A percentile compares a stretch with the other conserved stretches of the same genome.
These are phyloP conservation scores for Syzygium jambos DNA, from an alignment of 345 rosid species.

Conservation along the genomic window DNA sequence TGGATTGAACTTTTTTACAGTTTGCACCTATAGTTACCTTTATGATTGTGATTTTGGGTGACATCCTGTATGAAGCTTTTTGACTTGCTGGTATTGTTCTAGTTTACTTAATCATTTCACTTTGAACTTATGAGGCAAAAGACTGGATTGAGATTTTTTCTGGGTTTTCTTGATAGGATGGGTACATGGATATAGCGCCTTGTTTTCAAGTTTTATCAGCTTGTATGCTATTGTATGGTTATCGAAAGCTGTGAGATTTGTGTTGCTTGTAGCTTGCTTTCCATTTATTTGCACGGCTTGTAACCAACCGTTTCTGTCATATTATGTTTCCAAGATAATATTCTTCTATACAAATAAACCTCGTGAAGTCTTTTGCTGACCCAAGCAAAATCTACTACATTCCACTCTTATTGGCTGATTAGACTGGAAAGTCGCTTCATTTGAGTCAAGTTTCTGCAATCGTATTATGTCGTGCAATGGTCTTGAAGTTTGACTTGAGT, in stretches of 20 bases:
- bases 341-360: neutral
- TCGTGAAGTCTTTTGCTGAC: neutral
- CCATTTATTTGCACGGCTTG: neutral
- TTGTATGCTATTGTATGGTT: too few relatives aligned
- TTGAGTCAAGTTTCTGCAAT: neutral
- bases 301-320: neutral
- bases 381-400: neutral
- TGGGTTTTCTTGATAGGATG: neutral
- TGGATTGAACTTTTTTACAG: too few relatives aligned
- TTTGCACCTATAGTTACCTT: neutral
- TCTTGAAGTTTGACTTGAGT: neutral
- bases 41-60: neutral
- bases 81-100: neutral
- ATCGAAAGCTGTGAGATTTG: too few relatives aligned
- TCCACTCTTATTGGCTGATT: neutral
- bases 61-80: neutral
- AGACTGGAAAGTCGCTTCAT: neutral
- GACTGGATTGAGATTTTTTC: neutral
- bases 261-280: too few relatives aligned
- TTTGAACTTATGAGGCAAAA: neutral
- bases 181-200: too few relatives aligned
- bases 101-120: neutral
- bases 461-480: neutral
- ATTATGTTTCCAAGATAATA: neutral
- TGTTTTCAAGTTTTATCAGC: too few relatives aligned